Base-by-base conservation (phyloP, 768 basidiomycete species). In the Tylopilus sp. region DNA sequence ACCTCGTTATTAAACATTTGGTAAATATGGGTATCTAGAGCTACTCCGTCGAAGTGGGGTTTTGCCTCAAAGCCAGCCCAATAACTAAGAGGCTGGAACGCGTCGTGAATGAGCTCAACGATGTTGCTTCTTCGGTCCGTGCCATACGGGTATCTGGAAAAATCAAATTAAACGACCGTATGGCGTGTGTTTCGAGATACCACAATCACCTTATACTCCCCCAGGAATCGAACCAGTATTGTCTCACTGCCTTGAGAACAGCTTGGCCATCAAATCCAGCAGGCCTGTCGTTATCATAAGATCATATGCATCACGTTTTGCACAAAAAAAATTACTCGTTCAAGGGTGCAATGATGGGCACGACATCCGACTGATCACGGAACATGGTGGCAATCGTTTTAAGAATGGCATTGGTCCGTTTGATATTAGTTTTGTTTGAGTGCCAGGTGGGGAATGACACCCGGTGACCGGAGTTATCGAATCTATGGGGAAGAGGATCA, bases 11-110 rank as follows among this genome's bases (percentile, higher is more conserved):
- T 79, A 71, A 90, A 90, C 68, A 90, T 78, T 61, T 88, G 86
- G 61, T 90, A 90, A 47, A 85, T 80, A 61, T 90, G 88, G 30
- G 85, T 88, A 65, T 90, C 89, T 72, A 92, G 79, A 21, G 84
- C 79, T 18, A 90, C 90, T 11, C 86, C 86, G 36, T 82, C 61
- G 51, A 57, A 86, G 33, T 72, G 51, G 0, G 81, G 78, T n/a
- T 67, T 43, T 4, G 74, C 69, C 75, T 81, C 73, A 53, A 85
- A 88, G 18, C 80, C 80, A 35, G 69, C 63, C 88, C 89, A 91
- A 60, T 78, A 85, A 53, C 75, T 79, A 44, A 89, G 73, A 43
- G 81, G 72, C 63, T 89, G 86, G 74, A 91, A 92, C 3, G 88
- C 89, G 56, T 91, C 90, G 58, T 87, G 83, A 35, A 91, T 75